Base-by-base conservation (phyloP, 352 stramenopile species). In the Pythium biforme region DNA sequence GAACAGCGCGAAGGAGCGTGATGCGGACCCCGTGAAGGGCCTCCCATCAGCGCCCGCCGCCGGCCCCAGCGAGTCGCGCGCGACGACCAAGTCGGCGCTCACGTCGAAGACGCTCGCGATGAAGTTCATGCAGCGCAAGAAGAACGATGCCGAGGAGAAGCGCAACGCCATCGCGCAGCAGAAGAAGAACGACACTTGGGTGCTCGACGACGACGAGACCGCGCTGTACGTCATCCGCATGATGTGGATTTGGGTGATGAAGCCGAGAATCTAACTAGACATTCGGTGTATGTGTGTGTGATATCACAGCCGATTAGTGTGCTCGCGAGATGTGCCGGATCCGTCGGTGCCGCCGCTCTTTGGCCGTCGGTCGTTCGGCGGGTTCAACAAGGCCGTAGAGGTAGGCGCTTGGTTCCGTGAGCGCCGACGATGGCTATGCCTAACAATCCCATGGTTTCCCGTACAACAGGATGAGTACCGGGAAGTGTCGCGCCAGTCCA, bases 91-190 rank as follows among this genome's bases (percentile, higher is more conserved):
- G 56, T 64, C 76, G 0, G 55, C 66, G 54, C 71, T 94, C 26
- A 91, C 85, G 33, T 80, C 90, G 64, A 94, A 94, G 68, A 94
- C 85, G 39, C 70, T 94, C 37, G 85, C 85, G 19, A 94, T 94
- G 85, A 94, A 94, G 85, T 94, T 94, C 54, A 94, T 94, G 85
- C 85, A 94, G 55, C 81, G 85, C 43, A 94, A 94, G 72, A 88
- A 86, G 61, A 77, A 75, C 55, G 72, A 76, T 6, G 79, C 83
- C 5, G 72, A 74, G 46, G 72, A 88, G 43, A 79, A 83, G 52
- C 71, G 76, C 45, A 73, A 74, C 9, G 75, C 79, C 6, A 68
- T 83, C 7, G 64, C 83, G 57, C 68, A 83, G 59, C 74, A 84
- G 62, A 72, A 83, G 59, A 75, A 80, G 55, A 72, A 89, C 50